Conservation (phyloP, 805 yeast genomes). For the Candida maesae region DNA sequence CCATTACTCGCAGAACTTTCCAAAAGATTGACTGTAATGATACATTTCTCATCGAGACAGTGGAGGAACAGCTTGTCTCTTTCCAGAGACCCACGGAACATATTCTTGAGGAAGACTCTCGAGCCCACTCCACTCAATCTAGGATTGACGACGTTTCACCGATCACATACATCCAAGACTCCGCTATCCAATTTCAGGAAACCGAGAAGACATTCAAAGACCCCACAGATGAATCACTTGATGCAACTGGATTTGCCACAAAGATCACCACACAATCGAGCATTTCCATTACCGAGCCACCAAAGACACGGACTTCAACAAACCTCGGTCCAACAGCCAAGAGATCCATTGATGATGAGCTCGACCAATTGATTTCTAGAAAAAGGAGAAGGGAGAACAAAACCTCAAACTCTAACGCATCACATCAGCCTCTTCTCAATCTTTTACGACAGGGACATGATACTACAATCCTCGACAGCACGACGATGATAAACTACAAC, state of each 20-base stretch:
- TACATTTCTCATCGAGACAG: neutral
- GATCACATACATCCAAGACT: neutral
- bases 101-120: neutral
- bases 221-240: neutral
- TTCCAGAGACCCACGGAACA: neutral
- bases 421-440: neutral
- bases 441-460: neutral
- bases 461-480: neutral
- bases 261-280: neutral
- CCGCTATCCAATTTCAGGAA: constrained; percentile 1
- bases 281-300: neutral
- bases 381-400: constrained; percentile 10
- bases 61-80: too few relatives aligned
- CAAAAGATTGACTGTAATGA: neutral
- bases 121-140: neutral
- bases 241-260: neutral
- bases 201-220: neutral
- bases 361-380: constrained; percentile 15
- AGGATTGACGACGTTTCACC: neutral
- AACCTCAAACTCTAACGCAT: neutral
- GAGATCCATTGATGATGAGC: constrained; percentile 18
- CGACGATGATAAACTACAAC: neutral
- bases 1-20: neutral
- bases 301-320: neutral
- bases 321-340: constrained; percentile 4